Conservation (phyloP, 192 early-diverging fungal species). For the Linnemannia exigua region DNA sequence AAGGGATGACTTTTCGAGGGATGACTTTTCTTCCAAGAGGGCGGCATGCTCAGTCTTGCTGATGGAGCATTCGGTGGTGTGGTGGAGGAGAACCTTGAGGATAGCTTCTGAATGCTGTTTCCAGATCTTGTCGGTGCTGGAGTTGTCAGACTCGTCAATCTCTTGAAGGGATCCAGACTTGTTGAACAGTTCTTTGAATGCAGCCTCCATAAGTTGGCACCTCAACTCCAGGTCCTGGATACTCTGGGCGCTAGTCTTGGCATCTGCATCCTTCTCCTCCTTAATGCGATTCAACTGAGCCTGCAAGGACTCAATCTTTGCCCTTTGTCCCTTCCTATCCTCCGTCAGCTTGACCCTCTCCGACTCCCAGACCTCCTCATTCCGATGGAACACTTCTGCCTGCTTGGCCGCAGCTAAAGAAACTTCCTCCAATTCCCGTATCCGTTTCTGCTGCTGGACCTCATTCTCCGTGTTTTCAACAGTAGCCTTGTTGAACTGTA, state of each 20-base stretch:
- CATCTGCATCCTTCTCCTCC: constrained; percentile 3
- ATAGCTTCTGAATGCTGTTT: constrained; percentile 20
- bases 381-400: constrained; percentile 15
- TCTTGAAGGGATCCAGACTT: constrained; percentile 18
- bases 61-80: constrained; percentile 21
- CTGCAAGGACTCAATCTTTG: constrained; percentile 17
- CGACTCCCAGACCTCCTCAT: constrained; percentile 28
- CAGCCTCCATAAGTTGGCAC: constrained; percentile 31
- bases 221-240: constrained; percentile 25
- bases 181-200: constrained; percentile 24
- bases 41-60: constrained; percentile 31
- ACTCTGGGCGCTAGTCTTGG: constrained; percentile 4
- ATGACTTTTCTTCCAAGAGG: constrained; percentile 16
- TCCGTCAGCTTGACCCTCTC: constrained; percentile 16
- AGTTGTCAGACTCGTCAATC: constrained; percentile 5
- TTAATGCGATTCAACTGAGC: constrained; percentile 1
- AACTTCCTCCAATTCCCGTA: constrained; percentile 30
- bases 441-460: constrained; percentile 17
- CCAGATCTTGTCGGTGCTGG: constrained; percentile 4
- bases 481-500: constrained; percentile 17
- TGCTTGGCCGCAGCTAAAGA: constrained; percentile 11
- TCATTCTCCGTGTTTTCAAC: constrained; percentile 18
- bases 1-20: neutral
- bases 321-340: neutral
- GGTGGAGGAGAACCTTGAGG: constrained; percentile 12